These are phyloP conservation scores for Quercus phellos DNA, from an alignment of 331 rosid species.

Conservation along the genomic window DNA sequence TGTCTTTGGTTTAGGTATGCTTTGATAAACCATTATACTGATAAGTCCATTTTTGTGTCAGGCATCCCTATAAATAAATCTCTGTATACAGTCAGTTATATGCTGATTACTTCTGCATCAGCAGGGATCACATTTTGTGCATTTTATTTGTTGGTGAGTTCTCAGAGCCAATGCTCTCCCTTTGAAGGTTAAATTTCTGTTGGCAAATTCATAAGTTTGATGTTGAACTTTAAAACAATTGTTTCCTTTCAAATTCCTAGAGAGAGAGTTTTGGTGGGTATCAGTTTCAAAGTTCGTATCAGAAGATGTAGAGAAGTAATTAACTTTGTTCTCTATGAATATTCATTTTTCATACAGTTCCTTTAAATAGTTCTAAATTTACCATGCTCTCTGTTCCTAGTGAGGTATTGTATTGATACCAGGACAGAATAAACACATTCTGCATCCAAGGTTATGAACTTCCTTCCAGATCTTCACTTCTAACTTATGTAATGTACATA, in stretches of 20 bases:
- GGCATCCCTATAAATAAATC: constrained; percentile 82
- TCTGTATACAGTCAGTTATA: constrained; percentile 73
- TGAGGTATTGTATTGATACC: too few species aligned
- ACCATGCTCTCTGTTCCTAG: too few species aligned
- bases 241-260: not conserved
- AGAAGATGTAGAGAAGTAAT: not conserved
- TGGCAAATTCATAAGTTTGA: not conserved
- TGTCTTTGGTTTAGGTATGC: not conserved
- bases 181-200: constrained; percentile 1
- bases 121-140: constrained; percentile 73
- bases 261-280: not conserved
- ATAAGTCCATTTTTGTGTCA: constrained; percentile 28
- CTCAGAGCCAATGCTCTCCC: not conserved
- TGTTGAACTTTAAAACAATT: not conserved
- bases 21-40: constrained; percentile 8
- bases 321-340: too few species aligned
- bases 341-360: too few species aligned
- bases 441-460: not conserved
- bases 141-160: constrained; percentile 75
- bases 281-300: not conserved
- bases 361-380: too few species aligned
- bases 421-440: too few species aligned
- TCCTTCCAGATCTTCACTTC: not conserved
- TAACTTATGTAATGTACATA: not conserved
- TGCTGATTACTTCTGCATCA: constrained; percentile 68